Conservation (phyloP, 1,139 yeast species). For the Suhomyces yuchorum region DNA sequence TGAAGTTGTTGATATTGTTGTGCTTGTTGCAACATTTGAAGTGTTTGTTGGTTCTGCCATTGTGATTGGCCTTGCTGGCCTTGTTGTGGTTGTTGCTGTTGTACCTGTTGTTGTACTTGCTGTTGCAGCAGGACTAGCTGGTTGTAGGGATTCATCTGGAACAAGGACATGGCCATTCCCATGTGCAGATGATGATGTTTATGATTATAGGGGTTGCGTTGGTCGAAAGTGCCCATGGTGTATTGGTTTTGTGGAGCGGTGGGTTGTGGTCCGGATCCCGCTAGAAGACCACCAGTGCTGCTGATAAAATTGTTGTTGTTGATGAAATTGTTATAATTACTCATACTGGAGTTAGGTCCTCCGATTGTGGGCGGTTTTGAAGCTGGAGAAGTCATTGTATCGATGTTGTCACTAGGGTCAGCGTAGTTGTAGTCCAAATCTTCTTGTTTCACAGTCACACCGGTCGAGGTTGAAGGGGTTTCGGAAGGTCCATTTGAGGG, state of each 20-base stretch:
- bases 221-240: conserved; percentile 4
- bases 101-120: conserved; percentile 13
- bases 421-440: conserved; percentile 20
- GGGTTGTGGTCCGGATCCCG: background rate
- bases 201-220: conserved; percentile 19
- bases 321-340: conserved; percentile 19
- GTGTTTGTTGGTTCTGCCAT: conserved; percentile 4
- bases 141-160: conserved; percentile 13
- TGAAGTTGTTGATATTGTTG: conserved; percentile 8
- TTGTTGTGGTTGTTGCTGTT: conserved; percentile 6
- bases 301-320: conserved; percentile 20
- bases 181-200: conserved; percentile 12
- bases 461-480: conserved; percentile 8
- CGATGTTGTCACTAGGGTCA: conserved; percentile 8
- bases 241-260: background rate
- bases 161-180: conserved; percentile 13
- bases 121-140: conserved; percentile 8
- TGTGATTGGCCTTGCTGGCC: conserved; percentile 8
- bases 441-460: conserved; percentile 23
- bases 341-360: conserved; percentile 1
- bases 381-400: conserved; percentile 9
- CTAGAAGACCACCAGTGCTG: conserved; percentile 7
- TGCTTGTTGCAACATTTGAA: conserved; percentile 3
- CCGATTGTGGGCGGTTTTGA: conserved; percentile 7
- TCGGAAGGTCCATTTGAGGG: conserved; percentile 11